Conservation (phyloP, 495 filamentous ascomycete species). For the Neurospora sp. region DNA sequence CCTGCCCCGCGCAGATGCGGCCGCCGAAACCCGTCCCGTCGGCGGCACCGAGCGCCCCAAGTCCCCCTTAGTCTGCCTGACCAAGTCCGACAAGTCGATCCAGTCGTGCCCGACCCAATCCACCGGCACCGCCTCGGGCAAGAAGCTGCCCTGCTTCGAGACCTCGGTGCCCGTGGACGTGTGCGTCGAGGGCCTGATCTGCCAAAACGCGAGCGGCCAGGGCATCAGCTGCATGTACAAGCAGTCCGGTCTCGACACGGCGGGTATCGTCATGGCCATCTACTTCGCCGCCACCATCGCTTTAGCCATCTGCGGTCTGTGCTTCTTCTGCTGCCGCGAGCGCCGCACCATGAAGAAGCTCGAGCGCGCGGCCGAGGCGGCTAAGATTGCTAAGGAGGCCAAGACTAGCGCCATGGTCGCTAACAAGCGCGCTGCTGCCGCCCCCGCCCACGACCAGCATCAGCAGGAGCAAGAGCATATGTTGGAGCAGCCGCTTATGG, state of each 20-base stretch:
- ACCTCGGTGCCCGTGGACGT: constrained; percentile 19
- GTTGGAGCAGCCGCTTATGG: constrained; percentile 24
- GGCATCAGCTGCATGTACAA: constrained; percentile 34
- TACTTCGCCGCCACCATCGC: constrained; percentile 26
- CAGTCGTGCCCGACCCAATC: constrained; percentile 27
- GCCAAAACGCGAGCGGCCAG: constrained; percentile 25
- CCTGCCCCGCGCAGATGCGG: neutral
- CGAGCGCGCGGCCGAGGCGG: constrained; percentile 22
- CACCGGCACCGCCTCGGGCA: constrained; percentile 21
- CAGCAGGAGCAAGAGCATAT: neutral
- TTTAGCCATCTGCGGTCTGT: constrained; percentile 19
- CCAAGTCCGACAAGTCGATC: constrained; percentile 17
- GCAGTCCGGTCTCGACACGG: constrained; percentile 22
- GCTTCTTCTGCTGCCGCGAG: constrained; percentile 33
- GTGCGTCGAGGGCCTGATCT: constrained; percentile 37
- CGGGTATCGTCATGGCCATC: constrained; percentile 33
- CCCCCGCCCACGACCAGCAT: neutral
- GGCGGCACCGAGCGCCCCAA: neutral
- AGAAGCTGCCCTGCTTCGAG: constrained; percentile 27
- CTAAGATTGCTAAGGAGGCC: constrained; percentile 27
- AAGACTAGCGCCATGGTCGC: constrained; percentile 14
- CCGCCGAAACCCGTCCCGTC: neutral
- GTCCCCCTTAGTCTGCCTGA: constrained; percentile 29
- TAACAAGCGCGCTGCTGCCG: constrained; percentile 12
- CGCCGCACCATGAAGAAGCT: constrained; percentile 21